Evolutionary conservation across 2,329 filamentous ascomycete species (phyloP).

Genomic region (Lomentospora prolificans): DNA sequence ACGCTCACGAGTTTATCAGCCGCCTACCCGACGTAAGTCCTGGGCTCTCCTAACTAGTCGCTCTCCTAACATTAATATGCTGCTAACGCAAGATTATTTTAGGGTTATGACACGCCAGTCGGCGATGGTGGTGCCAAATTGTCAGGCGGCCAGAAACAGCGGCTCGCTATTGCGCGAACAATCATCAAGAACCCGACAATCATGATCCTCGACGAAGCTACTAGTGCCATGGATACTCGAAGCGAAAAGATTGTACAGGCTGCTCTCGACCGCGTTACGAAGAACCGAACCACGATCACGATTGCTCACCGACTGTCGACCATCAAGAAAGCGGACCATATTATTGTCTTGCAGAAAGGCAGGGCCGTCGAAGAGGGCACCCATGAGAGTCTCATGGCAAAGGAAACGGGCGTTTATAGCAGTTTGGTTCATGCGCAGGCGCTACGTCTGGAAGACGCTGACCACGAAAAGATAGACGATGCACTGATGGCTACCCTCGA

Average conservation of each 20-base stretch:
- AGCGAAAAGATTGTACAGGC: constrained; percentile 30
- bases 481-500: background rate
- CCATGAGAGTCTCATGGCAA: constrained; percentile 43
- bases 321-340: constrained; percentile 22
- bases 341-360: constrained; percentile 32
- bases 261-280: constrained; percentile 14
- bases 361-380: constrained; percentile 31
- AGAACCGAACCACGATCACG: constrained; percentile 15
- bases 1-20: constrained; percentile 60
- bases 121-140: constrained; percentile 71
- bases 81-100: no score
- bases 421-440: constrained; percentile 56
- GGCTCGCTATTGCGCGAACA: constrained; percentile 66
- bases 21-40: constrained; percentile 43
- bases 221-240: constrained; percentile 51
- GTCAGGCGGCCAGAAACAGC: constrained; percentile 75
- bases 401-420: constrained; percentile 54
- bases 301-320: constrained; percentile 18
- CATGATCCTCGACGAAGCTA: constrained; percentile 69
- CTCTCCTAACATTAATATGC: background rate
- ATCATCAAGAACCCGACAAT: constrained; percentile 64
- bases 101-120: constrained; percentile 64
- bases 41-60: background rate
- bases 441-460: constrained; percentile 39
- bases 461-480: constrained; percentile 10